Evolutionary conservation across 805 yeast species (phyloP), one percentile per base, ranked within the genome.

Genomic region (Torulaspora microellipsoides): DNA sequence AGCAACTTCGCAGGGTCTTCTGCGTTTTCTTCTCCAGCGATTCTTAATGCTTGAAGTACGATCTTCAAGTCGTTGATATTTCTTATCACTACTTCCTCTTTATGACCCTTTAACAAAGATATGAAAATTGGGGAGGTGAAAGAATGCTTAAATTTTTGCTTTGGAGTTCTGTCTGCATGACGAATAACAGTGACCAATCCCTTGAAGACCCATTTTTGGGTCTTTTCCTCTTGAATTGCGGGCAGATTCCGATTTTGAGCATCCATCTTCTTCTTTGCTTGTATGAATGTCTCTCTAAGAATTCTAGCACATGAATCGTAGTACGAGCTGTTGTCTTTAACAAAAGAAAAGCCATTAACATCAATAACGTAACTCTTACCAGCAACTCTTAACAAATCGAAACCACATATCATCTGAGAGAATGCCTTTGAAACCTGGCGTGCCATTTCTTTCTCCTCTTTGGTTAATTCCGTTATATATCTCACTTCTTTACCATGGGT

Each of bases 161-260:
- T 93, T 12, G 99, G 99, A 0, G 99, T 93, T 62, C 99, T 78
- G 63, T 93, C 99, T 7, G 98, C 99, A 66, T 93, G 99, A 55
- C 99, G 80, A 42, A 93, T 83, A 25, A 91, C 95, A 13, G 85
- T 76, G 9, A 93, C 95, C 67, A 86, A 70, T 13, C 97, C 97
- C 65, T 93, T 93, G 66, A 93, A 83, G 5, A 86, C 87, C 99
- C 99, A 93, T 67, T 91, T 91, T 62, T 91, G 96, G 31, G 69
- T 55, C 54, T 69, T 65, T 46, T 71, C 69, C 53, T 69, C 68
- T 49, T 65, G 58, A 34, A 64, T 56, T 12, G 55, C 51, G 15
- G 70, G 69, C 8, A 69, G 49, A 35, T 56, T 61, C 45, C 62
- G 60, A 52, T 67, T 68, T 40, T 65, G 67, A 41, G 64, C 61